Base-by-base conservation (phyloP, 2,329 filamentous ascomycete genomes). In the Fusarium odoratissimum region DNA sequence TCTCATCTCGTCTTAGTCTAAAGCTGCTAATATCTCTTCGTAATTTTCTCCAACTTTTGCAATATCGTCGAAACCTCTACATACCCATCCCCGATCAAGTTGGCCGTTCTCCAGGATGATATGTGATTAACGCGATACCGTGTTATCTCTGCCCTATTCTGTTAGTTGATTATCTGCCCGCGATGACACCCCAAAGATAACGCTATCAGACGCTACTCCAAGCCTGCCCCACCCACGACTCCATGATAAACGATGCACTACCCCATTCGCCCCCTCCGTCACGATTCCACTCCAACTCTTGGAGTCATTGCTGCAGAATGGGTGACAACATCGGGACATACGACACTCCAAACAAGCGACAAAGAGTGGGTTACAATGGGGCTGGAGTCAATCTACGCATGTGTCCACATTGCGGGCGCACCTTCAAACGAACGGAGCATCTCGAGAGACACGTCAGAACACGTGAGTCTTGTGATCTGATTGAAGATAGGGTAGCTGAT, bases 391-490 rank as follows among this genome's bases (percentile, higher is more conserved):
- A 65, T 64, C 63, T 64, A 58, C 79, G 77, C 40, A 73, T 77
- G 33, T 86, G 84, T 60, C 77, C 81, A 55, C 83, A 84, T 72
- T 86, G 84, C 67, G 81, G 80, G 54, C 77, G 84, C 49, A 80
- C 76, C 51, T 86, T 86, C 79, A 84, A 85, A 75, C 80, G 84
- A 28, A 84, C 83, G 44, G 84, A 86, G 75, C 84, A 86, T 74
- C 71, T 85, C 62, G 83, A 84, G 68, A 82, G 84, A 63, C 84
- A 86, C 76, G 80, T 85, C 51, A 80, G 84, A 67, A 86, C 83
- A 54, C 84, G 84, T 86, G 74, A 80, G 84, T 67, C 25, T 30
- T 28, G 25, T 17, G 49, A 4, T 31, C 25, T 19, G 11, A 6
- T 19, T 11, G 2, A 42, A 21, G 25, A 21, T 30, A 28, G 23